phyloP scores from a whole-genome alignment of 345 rosid species.

The Salix purpurea region DNA sequence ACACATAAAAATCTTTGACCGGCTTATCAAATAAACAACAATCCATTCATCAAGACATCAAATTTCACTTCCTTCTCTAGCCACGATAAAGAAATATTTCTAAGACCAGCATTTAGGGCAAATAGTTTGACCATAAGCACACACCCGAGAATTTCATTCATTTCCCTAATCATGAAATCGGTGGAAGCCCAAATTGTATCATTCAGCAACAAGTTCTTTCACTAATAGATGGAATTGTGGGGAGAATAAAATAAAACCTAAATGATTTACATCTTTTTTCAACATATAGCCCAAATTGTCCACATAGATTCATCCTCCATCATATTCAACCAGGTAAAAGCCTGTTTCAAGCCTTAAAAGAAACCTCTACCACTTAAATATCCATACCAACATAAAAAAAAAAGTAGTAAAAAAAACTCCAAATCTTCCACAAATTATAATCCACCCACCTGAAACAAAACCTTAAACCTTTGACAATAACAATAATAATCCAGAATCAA shows the following conservation, averaged over 20 bases:
- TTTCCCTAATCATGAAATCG: background rate
- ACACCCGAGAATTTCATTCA: too few species aligned
- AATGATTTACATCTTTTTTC: background rate
- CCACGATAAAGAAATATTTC: background rate
- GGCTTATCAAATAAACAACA: background rate
- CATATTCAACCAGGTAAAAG: background rate
- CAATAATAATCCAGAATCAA: background rate
- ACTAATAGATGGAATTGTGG: background rate
- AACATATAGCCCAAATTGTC: background rate
- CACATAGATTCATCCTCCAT: background rate
- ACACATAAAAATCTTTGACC: background rate
- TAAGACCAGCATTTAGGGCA: background rate
- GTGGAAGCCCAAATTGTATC: background rate
- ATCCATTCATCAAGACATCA: background rate
- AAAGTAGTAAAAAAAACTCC: too few species aligned
- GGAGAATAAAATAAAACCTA: background rate
- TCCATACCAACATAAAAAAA: too few species aligned
- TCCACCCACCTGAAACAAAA: background rate
- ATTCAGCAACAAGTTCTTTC: background rate
- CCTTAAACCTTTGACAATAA: background rate
- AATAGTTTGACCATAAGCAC: background rate
- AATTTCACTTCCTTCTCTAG: background rate
- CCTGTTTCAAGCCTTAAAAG: background rate
- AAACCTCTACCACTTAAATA: too few species aligned
- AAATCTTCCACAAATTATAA: too few species aligned